Percentiles rank a stretch among this genome's conserved stretches.
Conservation (phyloP, 176 grass and related monocot genomes). For the Tuctoria greenei region DNA sequence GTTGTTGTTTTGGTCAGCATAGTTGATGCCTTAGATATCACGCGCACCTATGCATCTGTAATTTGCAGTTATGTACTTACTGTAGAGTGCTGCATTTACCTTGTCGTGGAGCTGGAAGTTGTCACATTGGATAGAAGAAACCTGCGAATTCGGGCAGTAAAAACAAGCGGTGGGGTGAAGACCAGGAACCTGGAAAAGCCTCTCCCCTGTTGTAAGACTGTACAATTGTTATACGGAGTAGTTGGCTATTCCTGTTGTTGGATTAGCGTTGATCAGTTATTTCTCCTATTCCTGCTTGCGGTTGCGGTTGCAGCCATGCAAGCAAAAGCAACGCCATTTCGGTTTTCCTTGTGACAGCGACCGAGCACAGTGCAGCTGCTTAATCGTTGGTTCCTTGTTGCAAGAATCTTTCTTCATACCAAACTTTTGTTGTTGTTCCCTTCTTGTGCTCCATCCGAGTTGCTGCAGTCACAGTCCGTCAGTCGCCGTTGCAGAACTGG, state of each 20-base stretch:
- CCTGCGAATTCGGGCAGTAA: constrained; percentile 36
- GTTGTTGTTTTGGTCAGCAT: constrained; percentile 31
- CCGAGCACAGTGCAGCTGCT: too few species aligned
- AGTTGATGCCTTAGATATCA: constrained; percentile 25
- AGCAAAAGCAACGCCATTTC: too few species aligned
- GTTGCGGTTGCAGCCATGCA: too few species aligned
- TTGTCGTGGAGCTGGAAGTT: constrained; percentile 44
- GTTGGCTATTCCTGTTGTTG: constrained; percentile 23
- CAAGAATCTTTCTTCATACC: too few species aligned
- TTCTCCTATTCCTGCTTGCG: neutral
- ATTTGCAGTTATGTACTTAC: constrained; percentile 50
- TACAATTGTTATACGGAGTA: constrained; percentile 48
- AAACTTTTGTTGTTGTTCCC: too few species aligned
- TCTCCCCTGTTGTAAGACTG: constrained; percentile 55
- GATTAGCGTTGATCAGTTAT: constrained; percentile 28
- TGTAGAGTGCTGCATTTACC: constrained; percentile 50
- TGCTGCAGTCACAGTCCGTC: too few species aligned
- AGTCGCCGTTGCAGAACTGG: too few species aligned
- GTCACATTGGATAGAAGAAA: constrained; percentile 51
- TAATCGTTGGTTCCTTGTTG: too few species aligned
- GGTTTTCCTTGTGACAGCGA: too few species aligned
- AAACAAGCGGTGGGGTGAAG: constrained; percentile 43
- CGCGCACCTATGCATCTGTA: constrained; percentile 43
- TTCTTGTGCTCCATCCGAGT: too few species aligned
- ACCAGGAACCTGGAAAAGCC: constrained; percentile 53